Conservation (phyloP, 768 basidiomycete genomes). For the Calocybe indica region DNA sequence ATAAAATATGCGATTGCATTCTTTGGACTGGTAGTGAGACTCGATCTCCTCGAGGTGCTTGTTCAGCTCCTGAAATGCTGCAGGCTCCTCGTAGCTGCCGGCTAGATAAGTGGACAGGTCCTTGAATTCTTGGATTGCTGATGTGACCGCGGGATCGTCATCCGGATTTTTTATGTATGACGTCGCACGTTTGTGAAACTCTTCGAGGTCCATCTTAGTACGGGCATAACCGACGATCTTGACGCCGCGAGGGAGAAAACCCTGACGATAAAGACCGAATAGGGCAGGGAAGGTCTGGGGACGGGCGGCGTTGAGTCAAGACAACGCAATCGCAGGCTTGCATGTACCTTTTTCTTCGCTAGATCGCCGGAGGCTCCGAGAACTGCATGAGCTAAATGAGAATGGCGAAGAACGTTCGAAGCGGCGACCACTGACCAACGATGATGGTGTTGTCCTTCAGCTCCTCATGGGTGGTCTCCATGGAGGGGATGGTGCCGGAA, state of each 20-base stretch:
- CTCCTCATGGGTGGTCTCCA: constrained; percentile 66
- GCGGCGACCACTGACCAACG: constrained; percentile 53
- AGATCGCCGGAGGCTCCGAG: constrained; percentile 96
- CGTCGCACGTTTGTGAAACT: constrained; percentile 80
- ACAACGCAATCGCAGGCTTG: background rate
- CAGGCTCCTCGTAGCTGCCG: constrained; percentile 83
- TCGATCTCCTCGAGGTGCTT: constrained; percentile 77
- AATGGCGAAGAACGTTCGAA: constrained; percentile 7
- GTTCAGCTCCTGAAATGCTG: constrained; percentile 73
- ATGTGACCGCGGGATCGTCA: constrained; percentile 49
- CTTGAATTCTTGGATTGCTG: constrained; percentile 81
- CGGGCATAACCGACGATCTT: constrained; percentile 96
- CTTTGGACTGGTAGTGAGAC: constrained; percentile 52
- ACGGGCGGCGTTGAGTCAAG: background rate
- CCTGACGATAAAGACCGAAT: constrained; percentile 79
- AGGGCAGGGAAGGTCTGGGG: constrained; percentile 92
- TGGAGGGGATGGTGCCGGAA: constrained; percentile 86
- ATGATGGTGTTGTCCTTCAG: constrained; percentile 88
- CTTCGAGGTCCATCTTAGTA: constrained; percentile 84
- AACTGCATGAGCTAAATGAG: constrained; percentile 40
- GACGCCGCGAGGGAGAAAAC: constrained; percentile 74
- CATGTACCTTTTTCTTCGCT: constrained; percentile 91
- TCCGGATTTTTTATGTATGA: constrained; percentile 81
- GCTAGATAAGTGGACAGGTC: constrained; percentile 72
- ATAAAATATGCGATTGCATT: constrained; percentile 87